These are phyloP conservation scores for Coelastrella sp. DNA, from an alignment of 139 green algal species.

Conservation along the genomic window DNA sequence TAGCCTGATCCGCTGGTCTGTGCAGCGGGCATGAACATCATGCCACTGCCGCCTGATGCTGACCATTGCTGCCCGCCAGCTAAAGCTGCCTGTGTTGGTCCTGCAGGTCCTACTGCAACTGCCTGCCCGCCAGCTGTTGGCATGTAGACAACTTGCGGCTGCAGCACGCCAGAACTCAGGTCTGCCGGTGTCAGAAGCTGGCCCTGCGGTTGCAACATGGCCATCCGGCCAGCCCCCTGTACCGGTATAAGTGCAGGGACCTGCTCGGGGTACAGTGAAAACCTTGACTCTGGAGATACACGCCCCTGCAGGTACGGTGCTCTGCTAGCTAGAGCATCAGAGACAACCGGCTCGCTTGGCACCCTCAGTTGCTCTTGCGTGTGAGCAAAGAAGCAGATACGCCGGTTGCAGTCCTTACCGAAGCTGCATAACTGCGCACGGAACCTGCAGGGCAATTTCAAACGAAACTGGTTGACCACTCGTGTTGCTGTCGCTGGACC, in stretches of 20 bases:
- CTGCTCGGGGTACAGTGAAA: conserved; percentile 39
- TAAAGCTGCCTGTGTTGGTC: not conserved
- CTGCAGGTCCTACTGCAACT: not conserved
- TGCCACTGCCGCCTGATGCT: not conserved
- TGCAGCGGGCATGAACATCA: conserved; percentile 27
- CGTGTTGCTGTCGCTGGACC: too few species aligned
- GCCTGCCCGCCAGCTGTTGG: not conserved
- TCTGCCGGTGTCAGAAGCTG: not conserved
- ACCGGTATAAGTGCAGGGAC: conserved; percentile 9
- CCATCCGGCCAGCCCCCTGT: not conserved
- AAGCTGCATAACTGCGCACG: conserved; percentile 88
- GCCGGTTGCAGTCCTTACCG: conserved; percentile 57
- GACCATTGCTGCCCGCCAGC: not conserved
- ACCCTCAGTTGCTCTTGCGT: conserved; percentile 83
- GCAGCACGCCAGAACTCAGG: not conserved
- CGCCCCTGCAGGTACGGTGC: conserved; percentile 36
- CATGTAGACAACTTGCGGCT: conserved; percentile 37
- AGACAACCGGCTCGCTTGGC: conserved; percentile 29
- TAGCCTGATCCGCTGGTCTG: not conserved
- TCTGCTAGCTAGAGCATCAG: conserved; percentile 22
- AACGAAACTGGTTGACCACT: too few species aligned
- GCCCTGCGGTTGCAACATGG: conserved; percentile 2
- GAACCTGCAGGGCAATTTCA: conserved; percentile 68
- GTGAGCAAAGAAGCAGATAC: conserved; percentile 97
- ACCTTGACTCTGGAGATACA: conserved; percentile 8